phyloP scores from a whole-genome alignment of 148 eudicot species.

The Vaccinium myrtillus region DNA sequence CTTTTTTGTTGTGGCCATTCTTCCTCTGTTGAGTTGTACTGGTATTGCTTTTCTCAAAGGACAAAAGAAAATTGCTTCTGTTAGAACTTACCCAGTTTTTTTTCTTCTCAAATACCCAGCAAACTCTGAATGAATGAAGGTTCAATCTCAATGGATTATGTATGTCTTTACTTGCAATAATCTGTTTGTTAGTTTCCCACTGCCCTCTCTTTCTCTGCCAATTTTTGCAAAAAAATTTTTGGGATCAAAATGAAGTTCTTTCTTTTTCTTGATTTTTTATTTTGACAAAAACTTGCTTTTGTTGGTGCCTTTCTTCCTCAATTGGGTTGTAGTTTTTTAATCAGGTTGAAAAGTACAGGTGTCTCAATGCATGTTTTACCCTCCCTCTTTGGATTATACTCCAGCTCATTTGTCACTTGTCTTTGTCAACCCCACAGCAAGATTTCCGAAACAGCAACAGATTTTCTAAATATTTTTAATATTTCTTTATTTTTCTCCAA shows the following conservation, averaged over 20 bases:
- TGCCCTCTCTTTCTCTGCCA: background rate
- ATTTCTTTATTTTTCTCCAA: background rate
- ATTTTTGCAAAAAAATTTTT: background rate
- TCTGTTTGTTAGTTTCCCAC: background rate
- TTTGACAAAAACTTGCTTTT: background rate
- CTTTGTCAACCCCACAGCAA: background rate
- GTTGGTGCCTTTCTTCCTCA: constrained; percentile 11
- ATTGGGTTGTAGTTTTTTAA: background rate
- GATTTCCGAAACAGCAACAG: background rate
- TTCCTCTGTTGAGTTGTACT: background rate
- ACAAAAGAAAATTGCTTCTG: background rate
- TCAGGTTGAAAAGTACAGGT: constrained; percentile 1
- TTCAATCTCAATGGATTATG: background rate
- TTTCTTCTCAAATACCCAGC: constrained; percentile 5
- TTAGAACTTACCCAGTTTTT: background rate
- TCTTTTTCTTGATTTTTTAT: background rate
- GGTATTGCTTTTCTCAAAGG: background rate
- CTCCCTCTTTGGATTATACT: constrained; percentile 9
- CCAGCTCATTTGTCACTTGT: background rate
- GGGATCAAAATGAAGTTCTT: background rate
- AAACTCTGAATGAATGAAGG: background rate
- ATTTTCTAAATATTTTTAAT: background rate
- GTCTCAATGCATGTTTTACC: constrained; percentile 20
- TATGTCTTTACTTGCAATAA: background rate
- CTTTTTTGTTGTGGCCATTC: no score